phyloP scores from a whole-genome alignment of 2,329 filamentous ascomycete species.

The Colletotrichum musae region DNA sequence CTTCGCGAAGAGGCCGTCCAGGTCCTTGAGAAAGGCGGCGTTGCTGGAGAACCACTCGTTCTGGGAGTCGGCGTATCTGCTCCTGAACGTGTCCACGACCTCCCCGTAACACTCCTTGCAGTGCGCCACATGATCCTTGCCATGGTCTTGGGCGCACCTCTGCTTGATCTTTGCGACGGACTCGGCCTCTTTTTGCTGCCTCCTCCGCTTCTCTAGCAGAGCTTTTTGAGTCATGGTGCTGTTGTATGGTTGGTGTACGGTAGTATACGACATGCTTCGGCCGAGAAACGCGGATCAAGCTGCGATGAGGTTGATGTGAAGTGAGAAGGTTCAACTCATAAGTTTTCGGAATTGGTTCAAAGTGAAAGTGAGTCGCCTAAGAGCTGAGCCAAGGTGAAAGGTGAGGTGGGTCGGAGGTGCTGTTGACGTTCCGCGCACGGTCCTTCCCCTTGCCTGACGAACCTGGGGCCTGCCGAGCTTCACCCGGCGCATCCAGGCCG shows the following conservation, averaged over 20 bases:
- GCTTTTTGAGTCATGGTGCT: slow-evolving; percentile 15
- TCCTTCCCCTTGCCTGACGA: slow-evolving; percentile 6
- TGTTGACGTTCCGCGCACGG: slow-evolving; percentile 7
- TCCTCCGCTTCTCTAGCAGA: slow-evolving; percentile 26
- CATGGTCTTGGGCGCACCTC: slow-evolving; percentile 60
- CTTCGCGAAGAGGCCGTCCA: slow-evolving; percentile 64
- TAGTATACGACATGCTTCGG: neutral
- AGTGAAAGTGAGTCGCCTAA: too few species aligned
- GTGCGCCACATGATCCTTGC: slow-evolving; percentile 58
- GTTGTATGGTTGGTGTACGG: neutral
- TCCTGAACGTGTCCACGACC: slow-evolving; percentile 61
- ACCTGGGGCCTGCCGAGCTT: slow-evolving; percentile 25
- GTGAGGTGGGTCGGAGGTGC: neutral
- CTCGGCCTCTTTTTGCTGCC: slow-evolving; percentile 44
- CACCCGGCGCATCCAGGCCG: slow-evolving; percentile 35
- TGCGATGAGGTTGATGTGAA: slow-evolving; percentile 1
- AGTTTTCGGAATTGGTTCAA: too few species aligned
- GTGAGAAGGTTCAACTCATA: too few species aligned
- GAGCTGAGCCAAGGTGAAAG: slow-evolving; percentile 13
- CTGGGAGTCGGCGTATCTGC: slow-evolving; percentile 53
- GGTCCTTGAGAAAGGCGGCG: slow-evolving; percentile 63
- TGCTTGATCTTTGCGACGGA: slow-evolving; percentile 59
- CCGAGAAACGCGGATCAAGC: neutral
- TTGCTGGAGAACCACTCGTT: slow-evolving; percentile 68
- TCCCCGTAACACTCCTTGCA: slow-evolving; percentile 65